These are phyloP conservation scores for Coccomyxa sp. DNA, from an alignment of 139 green algal species.

Conservation along the genomic window DNA sequence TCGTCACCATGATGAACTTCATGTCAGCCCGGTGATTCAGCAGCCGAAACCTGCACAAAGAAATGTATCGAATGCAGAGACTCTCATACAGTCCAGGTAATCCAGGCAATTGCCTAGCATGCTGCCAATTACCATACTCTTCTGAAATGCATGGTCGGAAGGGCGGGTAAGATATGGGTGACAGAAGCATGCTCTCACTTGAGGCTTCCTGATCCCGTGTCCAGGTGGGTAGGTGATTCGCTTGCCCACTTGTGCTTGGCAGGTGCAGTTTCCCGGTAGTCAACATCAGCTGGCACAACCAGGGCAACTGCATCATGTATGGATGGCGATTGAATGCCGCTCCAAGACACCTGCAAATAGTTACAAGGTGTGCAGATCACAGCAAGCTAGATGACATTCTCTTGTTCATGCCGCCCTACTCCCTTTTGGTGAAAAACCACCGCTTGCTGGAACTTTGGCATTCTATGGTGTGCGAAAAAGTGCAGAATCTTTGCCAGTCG, in stretches of 20 bases:
- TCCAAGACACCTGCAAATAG: neutral
- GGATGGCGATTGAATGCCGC: neutral
- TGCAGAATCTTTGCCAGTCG: neutral
- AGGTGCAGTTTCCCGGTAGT: neutral
- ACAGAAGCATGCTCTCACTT: neutral
- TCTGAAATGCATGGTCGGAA: neutral
- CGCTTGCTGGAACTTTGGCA: neutral
- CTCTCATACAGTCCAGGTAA: neutral
- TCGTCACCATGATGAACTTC: constrained; percentile 42
- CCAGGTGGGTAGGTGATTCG: neutral
- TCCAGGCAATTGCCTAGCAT: neutral
- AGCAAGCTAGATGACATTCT: neutral
- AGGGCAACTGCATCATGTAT: neutral
- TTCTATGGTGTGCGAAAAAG: no score
- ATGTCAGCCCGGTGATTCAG: constrained; percentile 52
- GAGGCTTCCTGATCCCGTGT: neutral
- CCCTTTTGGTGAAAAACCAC: no score
- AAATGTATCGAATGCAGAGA: neutral
- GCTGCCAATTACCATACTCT: neutral
- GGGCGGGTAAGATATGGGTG: neutral
- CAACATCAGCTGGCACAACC: neutral
- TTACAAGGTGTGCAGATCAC: neutral
- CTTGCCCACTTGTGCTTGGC: neutral
- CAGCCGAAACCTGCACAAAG: constrained; percentile 45
- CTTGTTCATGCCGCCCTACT: no score